These are phyloP conservation scores for Tolypocladium paradoxum DNA, from an alignment of 2,329 filamentous ascomycete species.

Conservation along the genomic window DNA sequence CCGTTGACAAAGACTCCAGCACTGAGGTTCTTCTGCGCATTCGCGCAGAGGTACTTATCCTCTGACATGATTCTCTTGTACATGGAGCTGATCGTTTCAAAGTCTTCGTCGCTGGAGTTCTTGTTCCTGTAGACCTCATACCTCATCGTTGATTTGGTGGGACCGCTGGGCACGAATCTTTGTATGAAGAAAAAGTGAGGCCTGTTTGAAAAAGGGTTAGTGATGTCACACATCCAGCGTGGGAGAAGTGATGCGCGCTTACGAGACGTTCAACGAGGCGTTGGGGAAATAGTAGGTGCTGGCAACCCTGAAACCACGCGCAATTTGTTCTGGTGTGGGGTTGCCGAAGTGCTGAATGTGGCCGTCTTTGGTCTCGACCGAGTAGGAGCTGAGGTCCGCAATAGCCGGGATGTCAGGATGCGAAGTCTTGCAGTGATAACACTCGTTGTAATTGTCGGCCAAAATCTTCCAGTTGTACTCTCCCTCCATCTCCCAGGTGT, in stretches of 20 bases:
- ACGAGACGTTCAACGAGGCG: constrained; percentile 38
- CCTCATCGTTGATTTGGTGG: constrained; percentile 41
- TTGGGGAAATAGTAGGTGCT: constrained; percentile 41
- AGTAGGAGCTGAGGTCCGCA: constrained; percentile 46
- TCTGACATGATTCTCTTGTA: constrained; percentile 55
- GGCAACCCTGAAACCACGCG: constrained; percentile 32
- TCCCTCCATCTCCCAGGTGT: constrained; percentile 45
- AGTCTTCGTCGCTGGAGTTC: constrained; percentile 46
- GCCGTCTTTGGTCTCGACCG: constrained; percentile 34
- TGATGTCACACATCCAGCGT: no score
- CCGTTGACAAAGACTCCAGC: constrained; percentile 52
- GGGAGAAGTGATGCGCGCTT: constrained; percentile 13
- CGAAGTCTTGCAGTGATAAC: constrained; percentile 51
- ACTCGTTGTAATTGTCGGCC: constrained; percentile 56
- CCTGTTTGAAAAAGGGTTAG: constrained; percentile 14
- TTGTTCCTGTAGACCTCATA: constrained; percentile 56
- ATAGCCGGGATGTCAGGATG: constrained; percentile 47
- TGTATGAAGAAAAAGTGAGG: constrained; percentile 56
- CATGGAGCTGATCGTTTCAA: constrained; percentile 43
- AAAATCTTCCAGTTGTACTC: constrained; percentile 51
- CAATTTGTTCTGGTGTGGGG: constrained; percentile 35
- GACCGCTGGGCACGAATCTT: constrained; percentile 44
- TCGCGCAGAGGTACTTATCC: constrained; percentile 51
- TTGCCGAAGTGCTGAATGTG: constrained; percentile 41
- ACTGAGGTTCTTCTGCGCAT: constrained; percentile 50